phyloP scores from a whole-genome alignment of 495 filamentous ascomycete genomes.

The Lindgomyces ingoldianus region DNA sequence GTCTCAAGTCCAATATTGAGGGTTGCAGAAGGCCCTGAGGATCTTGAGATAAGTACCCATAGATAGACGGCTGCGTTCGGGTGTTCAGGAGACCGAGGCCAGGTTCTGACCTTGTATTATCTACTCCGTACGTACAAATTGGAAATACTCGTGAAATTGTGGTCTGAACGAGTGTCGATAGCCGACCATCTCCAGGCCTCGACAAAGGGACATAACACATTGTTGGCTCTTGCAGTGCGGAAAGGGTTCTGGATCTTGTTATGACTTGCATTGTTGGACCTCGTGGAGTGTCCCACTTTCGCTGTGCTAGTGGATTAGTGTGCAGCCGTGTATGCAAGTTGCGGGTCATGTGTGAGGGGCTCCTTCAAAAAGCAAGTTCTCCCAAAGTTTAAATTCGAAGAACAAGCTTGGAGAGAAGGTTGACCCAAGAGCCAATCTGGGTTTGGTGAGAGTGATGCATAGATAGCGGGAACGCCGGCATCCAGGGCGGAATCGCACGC shows the following conservation, averaged over 20 bases:
- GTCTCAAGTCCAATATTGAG: neutral
- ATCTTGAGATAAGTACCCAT: slow-evolving; percentile 6
- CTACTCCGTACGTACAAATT: neutral
- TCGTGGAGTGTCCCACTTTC: neutral
- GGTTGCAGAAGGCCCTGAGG: slow-evolving; percentile 1
- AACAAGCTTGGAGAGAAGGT: neutral
- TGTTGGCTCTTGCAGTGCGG: neutral
- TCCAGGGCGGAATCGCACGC: neutral
- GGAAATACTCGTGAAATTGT: neutral
- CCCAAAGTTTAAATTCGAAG: neutral
- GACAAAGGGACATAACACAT: neutral
- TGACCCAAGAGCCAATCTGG: neutral
- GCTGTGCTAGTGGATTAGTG: too few species aligned
- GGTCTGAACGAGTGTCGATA: neutral
- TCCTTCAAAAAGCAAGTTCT: neutral
- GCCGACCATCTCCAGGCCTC: neutral
- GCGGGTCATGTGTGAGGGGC: neutral
- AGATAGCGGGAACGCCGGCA: neutral
- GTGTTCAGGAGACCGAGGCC: too few species aligned
- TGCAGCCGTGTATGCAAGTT: neutral
- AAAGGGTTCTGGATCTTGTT: neutral
- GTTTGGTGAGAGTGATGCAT: neutral
- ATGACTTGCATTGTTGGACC: slow-evolving; percentile 1
- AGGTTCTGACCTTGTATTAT: neutral
- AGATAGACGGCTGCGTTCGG: neutral